Percentiles rank a stretch among this genome's conserved stretches.
phyloP scores from a whole-genome alignment of 2,329 filamentous ascomycete species.

The Fusarium chaquense region DNA sequence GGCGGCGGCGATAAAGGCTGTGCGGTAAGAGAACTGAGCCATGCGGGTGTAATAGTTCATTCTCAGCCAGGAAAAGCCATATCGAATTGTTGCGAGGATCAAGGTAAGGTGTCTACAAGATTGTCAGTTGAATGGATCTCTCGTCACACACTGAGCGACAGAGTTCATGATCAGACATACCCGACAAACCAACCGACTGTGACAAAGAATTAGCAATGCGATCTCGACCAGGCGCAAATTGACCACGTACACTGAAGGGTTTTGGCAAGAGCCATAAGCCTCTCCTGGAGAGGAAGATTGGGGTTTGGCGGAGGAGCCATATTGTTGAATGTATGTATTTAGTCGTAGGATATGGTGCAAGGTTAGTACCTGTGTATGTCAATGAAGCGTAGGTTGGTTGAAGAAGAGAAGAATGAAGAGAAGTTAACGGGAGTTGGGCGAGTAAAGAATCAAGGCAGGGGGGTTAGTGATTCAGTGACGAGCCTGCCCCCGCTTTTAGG shows the following conservation, averaged over 20 bases:
- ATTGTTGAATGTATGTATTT: constrained; percentile 16
- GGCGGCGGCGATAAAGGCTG: constrained; percentile 88
- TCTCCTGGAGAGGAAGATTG: constrained; percentile 76
- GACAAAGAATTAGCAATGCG: constrained; percentile 42
- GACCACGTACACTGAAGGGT: constrained; percentile 86
- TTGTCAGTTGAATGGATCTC: too few relatives aligned
- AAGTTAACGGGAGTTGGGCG: constrained; percentile 28
- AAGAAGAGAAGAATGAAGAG: constrained; percentile 24
- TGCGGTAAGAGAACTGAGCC: constrained; percentile 88
- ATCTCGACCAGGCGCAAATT: constrained; percentile 15
- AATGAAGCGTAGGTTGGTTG: constrained; percentile 10
- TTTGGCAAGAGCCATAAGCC: constrained; percentile 82
- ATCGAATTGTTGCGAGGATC: constrained; percentile 84
- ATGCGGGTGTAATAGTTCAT: constrained; percentile 86
- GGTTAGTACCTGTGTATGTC: neutral
- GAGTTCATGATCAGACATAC: constrained; percentile 65
- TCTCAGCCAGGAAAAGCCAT: constrained; percentile 85
- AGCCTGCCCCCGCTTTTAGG: constrained; percentile 36
- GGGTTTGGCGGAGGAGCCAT: constrained; percentile 82
- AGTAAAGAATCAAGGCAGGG: constrained; percentile 39
- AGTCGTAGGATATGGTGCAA: constrained; percentile 3
- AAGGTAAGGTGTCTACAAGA: constrained; percentile 78
- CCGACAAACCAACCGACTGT: constrained; percentile 83
- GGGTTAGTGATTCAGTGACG: constrained; percentile 39
- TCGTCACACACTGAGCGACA: constrained; percentile 3